Evolutionary conservation across 176 grass and related monocot species (phyloP).

Genomic region (Carex scoparia): DNA sequence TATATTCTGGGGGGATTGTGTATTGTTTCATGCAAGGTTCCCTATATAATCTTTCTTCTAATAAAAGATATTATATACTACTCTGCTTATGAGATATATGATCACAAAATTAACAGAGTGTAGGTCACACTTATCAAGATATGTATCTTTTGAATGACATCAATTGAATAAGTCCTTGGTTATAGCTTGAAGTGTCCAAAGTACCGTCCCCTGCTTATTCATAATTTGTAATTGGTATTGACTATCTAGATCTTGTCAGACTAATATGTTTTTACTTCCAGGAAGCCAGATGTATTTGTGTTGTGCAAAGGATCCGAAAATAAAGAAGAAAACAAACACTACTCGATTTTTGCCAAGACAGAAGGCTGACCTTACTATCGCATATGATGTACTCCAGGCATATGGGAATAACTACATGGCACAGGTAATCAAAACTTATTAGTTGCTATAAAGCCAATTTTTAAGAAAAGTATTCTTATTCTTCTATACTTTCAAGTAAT

Average conservation of each 20-base stretch:
- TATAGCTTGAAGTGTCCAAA: not conserved
- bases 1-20: not conserved
- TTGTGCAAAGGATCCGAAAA: slow-evolving; percentile 67
- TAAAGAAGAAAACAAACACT: slow-evolving; percentile 58
- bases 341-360: slow-evolving; percentile 40
- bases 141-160: not conserved
- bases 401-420: slow-evolving; percentile 66
- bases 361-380: slow-evolving; percentile 71
- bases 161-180: not conserved
- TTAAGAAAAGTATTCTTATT: not conserved
- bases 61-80: not conserved
- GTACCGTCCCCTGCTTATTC: not conserved
- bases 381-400: slow-evolving; percentile 73
- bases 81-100: not conserved
- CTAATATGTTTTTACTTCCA: slow-evolving; percentile 11
- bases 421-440: slow-evolving; percentile 34
- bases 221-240: not conserved
- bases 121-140: not conserved
- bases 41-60: not conserved
- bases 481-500: not conserved
- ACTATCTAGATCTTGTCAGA: not conserved
- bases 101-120: not conserved
- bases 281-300: slow-evolving; percentile 68
- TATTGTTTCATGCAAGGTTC: not conserved
- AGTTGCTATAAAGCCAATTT: not conserved